These are phyloP conservation scores for Vigna trinervia DNA, from an alignment of 306 rosid species.

Conservation along the genomic window DNA sequence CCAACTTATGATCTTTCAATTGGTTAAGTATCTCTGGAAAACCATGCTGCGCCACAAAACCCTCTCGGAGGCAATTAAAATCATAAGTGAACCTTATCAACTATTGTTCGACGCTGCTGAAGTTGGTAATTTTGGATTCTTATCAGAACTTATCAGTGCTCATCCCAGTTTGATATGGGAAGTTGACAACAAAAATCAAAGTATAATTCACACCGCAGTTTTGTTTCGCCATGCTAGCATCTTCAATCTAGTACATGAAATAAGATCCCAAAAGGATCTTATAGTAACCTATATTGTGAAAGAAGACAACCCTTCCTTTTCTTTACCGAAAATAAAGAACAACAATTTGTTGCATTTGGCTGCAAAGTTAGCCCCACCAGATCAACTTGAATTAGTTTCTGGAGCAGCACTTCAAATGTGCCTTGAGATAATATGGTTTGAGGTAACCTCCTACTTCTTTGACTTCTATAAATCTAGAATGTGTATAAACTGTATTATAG, in stretches of 20 bases:
- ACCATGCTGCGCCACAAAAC: background rate
- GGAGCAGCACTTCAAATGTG: slow-evolving; percentile 57
- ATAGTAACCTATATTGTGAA: background rate
- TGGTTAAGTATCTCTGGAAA: slow-evolving; percentile 38
- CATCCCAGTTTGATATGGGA: slow-evolving; percentile 51
- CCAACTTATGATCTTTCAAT: slow-evolving; percentile 20
- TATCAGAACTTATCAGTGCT: slow-evolving; percentile 43
- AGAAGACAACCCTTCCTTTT: background rate
- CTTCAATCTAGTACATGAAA: slow-evolving; percentile 49
- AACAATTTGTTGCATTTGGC: slow-evolving; percentile 50
- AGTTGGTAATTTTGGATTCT: slow-evolving; percentile 53
- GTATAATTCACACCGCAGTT: slow-evolving; percentile 50
- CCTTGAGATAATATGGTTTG: slow-evolving; percentile 49
- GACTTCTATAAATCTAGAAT: background rate
- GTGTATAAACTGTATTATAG: too few relatives aligned
- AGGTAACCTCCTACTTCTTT: slow-evolving; percentile 31
- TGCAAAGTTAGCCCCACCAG: slow-evolving; percentile 45
- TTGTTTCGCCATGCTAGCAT: slow-evolving; percentile 46
- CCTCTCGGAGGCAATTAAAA: background rate
- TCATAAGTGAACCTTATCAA: slow-evolving; percentile 24
- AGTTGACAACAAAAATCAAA: background rate
- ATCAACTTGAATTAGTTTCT: slow-evolving; percentile 44
- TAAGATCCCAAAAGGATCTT: slow-evolving; percentile 30
- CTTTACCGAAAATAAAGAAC: background rate
- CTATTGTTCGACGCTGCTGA: slow-evolving; percentile 41